A percentile compares a stretch with the other conserved stretches of the same genome.
phyloP scores from a whole-genome alignment of 1,284 basidiomycete species.

The Ganoderma leucocontextum region DNA sequence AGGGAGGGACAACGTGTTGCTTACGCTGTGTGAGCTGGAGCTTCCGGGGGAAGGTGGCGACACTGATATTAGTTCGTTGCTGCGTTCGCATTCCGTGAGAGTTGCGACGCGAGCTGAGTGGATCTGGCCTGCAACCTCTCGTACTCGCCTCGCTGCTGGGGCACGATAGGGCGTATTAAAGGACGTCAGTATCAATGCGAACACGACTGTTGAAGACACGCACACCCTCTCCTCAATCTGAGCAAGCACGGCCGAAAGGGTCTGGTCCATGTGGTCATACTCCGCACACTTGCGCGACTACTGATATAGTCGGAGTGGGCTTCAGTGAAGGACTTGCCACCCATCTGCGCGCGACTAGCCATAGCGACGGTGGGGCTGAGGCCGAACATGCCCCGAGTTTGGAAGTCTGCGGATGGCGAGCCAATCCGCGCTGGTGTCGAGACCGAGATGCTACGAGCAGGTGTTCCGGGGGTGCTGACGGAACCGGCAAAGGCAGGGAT shows the following conservation, averaged over 20 bases:
- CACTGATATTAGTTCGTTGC: too few species aligned
- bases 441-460: constrained; percentile 44
- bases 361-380: constrained; percentile 88
- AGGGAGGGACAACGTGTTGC: too few species aligned
- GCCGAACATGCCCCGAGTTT: constrained; percentile 63
- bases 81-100: too few species aligned
- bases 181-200: constrained; percentile 1
- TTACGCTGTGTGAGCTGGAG: too few species aligned
- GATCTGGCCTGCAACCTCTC: constrained; percentile 82
- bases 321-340: constrained; percentile 89
- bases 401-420: constrained; percentile 47
- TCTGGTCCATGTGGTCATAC: constrained; percentile 82
- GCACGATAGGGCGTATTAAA: constrained; percentile 82
- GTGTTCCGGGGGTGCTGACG: constrained; percentile 41
- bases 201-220: constrained; percentile 18
- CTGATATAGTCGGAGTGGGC: constrained; percentile 88
- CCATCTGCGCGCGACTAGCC: constrained; percentile 78
- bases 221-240: constrained; percentile 91
- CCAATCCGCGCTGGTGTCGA: constrained; percentile 57
- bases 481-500: constrained; percentile 51
- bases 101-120: constrained; percentile 80
- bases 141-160: constrained; percentile 88
- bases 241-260: constrained; percentile 74
- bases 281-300: constrained; percentile 81
- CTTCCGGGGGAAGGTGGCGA: too few species aligned